phyloP scores from a whole-genome alignment of 1,139 yeast genomes.

The Magnusiomyces suaveolens region DNA sequence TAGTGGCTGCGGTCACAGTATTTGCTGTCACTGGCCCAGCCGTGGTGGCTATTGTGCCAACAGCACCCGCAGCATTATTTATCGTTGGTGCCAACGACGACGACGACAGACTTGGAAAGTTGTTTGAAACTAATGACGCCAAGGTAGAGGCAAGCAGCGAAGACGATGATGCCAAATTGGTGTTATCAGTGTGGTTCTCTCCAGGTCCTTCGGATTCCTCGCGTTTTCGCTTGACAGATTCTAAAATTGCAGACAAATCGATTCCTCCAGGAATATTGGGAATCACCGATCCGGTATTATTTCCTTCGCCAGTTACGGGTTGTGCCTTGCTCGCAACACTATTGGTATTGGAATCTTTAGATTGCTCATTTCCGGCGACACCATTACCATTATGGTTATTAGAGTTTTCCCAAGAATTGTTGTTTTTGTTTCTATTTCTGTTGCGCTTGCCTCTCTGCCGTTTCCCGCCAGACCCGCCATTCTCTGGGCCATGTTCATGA shows the following conservation, averaged over 20 bases:
- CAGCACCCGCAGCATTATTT: no score
- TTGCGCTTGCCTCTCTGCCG: background rate
- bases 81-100: no score
- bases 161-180: background rate
- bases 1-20: background rate
- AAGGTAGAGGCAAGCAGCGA: background rate
- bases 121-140: background rate
- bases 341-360: background rate
- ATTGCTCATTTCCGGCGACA: background rate
- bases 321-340: background rate
- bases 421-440: background rate
- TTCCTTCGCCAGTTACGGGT: no score
- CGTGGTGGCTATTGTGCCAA: no score
- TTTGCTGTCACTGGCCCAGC: background rate
- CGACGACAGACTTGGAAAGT: background rate
- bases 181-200: no score
- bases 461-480: background rate
- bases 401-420: background rate
- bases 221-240: constrained; percentile 19
- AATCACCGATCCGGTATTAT: background rate
- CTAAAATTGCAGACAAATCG: constrained; percentile 21
- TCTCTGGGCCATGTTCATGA: background rate
- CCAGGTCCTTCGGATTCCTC: constrained; percentile 15
- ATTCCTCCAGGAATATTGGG: constrained; percentile 11
- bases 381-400: background rate